Evolutionary conservation across 1,284 basidiomycete species (phyloP).

Genomic region (Tranzscheliella williamsii): DNA sequence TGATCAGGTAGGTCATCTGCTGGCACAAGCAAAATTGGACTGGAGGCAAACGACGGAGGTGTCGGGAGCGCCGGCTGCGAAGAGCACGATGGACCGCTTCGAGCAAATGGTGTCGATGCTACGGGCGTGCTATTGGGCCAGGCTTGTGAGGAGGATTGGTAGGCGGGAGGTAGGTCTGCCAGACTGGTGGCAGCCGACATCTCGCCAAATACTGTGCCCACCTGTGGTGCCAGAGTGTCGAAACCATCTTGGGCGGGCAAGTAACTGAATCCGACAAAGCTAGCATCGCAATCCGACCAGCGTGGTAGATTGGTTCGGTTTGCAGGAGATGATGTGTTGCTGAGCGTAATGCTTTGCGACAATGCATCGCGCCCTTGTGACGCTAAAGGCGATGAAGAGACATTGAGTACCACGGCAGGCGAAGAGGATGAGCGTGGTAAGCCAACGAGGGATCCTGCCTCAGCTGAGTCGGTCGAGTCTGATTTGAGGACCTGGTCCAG

Average conservation of each 20-base stretch:
- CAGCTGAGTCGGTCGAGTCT: neutral
- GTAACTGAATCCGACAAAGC: slow-evolving; percentile 50
- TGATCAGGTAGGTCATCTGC: neutral
- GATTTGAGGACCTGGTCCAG: neutral
- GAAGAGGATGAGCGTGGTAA: slow-evolving; percentile 21
- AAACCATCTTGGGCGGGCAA: slow-evolving; percentile 42
- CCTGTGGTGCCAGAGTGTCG: neutral
- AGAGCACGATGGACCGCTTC: slow-evolving; percentile 2
- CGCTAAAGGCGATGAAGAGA: neutral
- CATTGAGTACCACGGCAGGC: slow-evolving; percentile 15
- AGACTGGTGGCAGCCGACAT: slow-evolving; percentile 30
- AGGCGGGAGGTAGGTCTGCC: slow-evolving; percentile 6
- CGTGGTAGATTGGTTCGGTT: slow-evolving; percentile 13
- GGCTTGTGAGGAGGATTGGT: slow-evolving; percentile 1
- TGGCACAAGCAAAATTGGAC: slow-evolving; percentile 4
- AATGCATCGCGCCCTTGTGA: slow-evolving; percentile 1
- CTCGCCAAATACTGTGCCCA: slow-evolving; percentile 6
- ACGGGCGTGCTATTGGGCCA: slow-evolving; percentile 29
- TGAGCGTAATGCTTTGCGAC: slow-evolving; percentile 3
- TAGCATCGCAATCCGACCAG: slow-evolving; percentile 47
- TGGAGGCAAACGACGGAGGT: slow-evolving; percentile 34
- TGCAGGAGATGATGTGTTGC: slow-evolving; percentile 7
- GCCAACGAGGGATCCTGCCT: neutral
- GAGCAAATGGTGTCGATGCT: slow-evolving; percentile 41
- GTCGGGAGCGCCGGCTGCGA: slow-evolving; percentile 14